Evolutionary conservation across 805 yeast species (phyloP).

Genomic region (Grigorovia transvaalensis): DNA sequence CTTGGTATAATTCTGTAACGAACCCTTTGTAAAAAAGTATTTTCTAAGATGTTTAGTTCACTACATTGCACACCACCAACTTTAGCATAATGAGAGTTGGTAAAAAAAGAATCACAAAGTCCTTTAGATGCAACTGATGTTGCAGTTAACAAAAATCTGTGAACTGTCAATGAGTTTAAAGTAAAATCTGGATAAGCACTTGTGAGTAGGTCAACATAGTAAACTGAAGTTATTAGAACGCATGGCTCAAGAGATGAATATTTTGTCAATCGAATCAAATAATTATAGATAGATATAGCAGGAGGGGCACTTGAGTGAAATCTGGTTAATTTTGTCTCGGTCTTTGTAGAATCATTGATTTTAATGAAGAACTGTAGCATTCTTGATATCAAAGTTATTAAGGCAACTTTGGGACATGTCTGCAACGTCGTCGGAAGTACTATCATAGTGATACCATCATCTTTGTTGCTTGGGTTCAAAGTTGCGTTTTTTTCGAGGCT

Average conservation of each 20-base stretch:
- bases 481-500: background rate
- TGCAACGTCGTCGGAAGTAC: conserved; percentile 36
- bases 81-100: conserved; percentile 86
- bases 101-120: conserved; percentile 85
- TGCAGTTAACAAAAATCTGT: conserved; percentile 80
- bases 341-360: conserved; percentile 49
- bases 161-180: conserved; percentile 85
- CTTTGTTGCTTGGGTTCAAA: background rate
- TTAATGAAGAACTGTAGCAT: conserved; percentile 69
- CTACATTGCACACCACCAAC: conserved; percentile 86
- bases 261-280: conserved; percentile 63
- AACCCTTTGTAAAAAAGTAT: conserved; percentile 74
- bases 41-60: conserved; percentile 78
- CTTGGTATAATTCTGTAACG: conserved; percentile 67
- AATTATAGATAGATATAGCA: conserved; percentile 66
- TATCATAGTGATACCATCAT: conserved; percentile 8
- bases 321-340: conserved; percentile 43
- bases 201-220: conserved; percentile 78
- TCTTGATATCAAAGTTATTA: conserved; percentile 62
- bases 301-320: conserved; percentile 95
- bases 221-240: conserved; percentile 70
- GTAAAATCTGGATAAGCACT: conserved; percentile 71
- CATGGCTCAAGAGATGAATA: conserved; percentile 82
- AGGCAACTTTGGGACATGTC: conserved; percentile 57
- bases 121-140: conserved; percentile 88